Evolutionary conservation across 805 yeast species (phyloP).

Genomic region (Yarrowia osloensis): DNA sequence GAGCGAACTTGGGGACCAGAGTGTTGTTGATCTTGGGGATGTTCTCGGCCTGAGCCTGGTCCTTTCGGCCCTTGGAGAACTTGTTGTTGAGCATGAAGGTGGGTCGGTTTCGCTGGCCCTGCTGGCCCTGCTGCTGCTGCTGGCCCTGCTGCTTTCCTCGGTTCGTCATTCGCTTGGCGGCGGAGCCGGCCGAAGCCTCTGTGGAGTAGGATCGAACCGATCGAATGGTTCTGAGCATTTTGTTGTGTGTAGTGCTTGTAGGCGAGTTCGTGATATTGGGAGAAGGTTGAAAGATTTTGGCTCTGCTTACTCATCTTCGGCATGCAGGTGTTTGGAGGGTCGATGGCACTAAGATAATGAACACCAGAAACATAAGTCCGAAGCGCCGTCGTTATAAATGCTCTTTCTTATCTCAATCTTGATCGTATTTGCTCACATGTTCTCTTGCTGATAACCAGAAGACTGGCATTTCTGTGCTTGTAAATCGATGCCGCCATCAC

Average conservation of each 20-base stretch:
- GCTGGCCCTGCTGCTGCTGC: background rate
- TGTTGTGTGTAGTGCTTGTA: background rate
- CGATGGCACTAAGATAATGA: too few species aligned
- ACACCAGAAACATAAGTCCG: too few species aligned
- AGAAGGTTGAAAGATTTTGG: slow-evolving; percentile 20
- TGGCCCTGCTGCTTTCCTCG: background rate
- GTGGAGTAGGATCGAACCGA: slow-evolving; percentile 25
- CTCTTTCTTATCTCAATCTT: too few species aligned
- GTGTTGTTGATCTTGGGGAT: slow-evolving; percentile 20
- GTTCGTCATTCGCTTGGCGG: background rate
- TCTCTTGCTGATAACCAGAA: too few species aligned
- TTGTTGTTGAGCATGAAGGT: slow-evolving; percentile 4
- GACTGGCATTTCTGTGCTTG: too few species aligned
- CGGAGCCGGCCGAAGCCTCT: background rate
- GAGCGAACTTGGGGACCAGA: slow-evolving; percentile 15
- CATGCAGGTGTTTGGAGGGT: background rate
- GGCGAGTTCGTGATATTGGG: slow-evolving; percentile 16
- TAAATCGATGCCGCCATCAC: too few species aligned
- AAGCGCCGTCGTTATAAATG: too few species aligned
- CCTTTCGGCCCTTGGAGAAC: background rate
- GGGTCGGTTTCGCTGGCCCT: slow-evolving; percentile 1
- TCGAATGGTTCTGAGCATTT: slow-evolving; percentile 23
- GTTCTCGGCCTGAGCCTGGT: background rate
- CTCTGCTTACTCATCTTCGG: background rate
- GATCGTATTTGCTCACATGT: too few species aligned